Evolutionary conservation across 352 stramenopile genomes (phyloP).

Genomic region (Phytophthora brassicae): DNA sequence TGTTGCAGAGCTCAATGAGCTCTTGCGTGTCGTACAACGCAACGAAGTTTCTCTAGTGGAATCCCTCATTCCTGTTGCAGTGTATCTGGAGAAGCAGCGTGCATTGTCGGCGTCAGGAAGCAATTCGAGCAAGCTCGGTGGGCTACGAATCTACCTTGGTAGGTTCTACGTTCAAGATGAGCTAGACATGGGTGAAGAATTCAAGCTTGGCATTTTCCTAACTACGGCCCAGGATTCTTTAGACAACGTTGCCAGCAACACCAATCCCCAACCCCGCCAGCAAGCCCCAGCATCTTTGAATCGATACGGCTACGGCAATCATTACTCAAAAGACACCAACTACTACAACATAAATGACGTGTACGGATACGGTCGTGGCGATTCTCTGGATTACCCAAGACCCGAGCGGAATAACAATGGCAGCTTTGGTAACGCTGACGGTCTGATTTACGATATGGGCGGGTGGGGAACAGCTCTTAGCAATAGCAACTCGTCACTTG

Average conservation of each 20-base stretch:
- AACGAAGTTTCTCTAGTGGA: slow-evolving; percentile 53
- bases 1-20: slow-evolving; percentile 76
- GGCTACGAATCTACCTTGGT: slow-evolving; percentile 70
- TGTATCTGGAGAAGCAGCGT: slow-evolving; percentile 66
- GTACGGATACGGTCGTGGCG: slow-evolving; percentile 39
- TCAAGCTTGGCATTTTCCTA: slow-evolving; percentile 74
- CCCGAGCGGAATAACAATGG: slow-evolving; percentile 25
- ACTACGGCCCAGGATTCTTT: slow-evolving; percentile 47
- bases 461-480: slow-evolving; percentile 34
- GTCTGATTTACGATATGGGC: slow-evolving; percentile 39
- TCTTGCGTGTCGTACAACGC: slow-evolving; percentile 71
- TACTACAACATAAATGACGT: slow-evolving; percentile 44
- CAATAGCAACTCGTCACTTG: slow-evolving; percentile 15
- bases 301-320: slow-evolving; percentile 26
- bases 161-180: slow-evolving; percentile 78
- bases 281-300: slow-evolving; percentile 19
- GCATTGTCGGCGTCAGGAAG: slow-evolving; percentile 34
- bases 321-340: slow-evolving; percentile 32
- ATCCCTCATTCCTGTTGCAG: slow-evolving; percentile 61
- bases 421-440: slow-evolving; percentile 34
- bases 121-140: slow-evolving; percentile 51
- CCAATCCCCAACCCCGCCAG: slow-evolving; percentile 21
- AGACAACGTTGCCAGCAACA: slow-evolving; percentile 29
- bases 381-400: slow-evolving; percentile 36
- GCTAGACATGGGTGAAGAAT: slow-evolving; percentile 64